Evolutionary conservation across 2,329 filamentous ascomycete species (phyloP).

Genomic region (Chrysosporium queenslandicum): DNA sequence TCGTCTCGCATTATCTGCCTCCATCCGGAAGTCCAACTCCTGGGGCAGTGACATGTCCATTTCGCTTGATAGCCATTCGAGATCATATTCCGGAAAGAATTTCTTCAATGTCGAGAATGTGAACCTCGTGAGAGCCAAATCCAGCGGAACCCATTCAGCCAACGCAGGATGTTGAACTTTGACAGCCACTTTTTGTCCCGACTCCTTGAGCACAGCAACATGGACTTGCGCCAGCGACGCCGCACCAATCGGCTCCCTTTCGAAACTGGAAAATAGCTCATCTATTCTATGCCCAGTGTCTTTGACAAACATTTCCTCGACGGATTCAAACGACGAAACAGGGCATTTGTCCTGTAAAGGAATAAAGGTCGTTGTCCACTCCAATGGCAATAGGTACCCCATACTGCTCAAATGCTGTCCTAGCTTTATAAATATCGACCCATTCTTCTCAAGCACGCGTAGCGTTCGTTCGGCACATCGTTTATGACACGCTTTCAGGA

Average conservation of each 20-base stretch:
- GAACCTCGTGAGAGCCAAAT: slow-evolving; percentile 74
- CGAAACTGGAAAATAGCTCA: slow-evolving; percentile 80
- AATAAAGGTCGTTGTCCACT: slow-evolving; percentile 94
- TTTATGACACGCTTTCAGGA: slow-evolving; percentile 76
- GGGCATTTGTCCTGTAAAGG: slow-evolving; percentile 93
- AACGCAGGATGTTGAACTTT: slow-evolving; percentile 91
- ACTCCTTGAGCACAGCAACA: slow-evolving; percentile 69
- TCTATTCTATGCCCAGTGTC: slow-evolving; percentile 72
- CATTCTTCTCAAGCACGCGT: slow-evolving; percentile 82
- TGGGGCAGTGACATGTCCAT: slow-evolving; percentile 85
- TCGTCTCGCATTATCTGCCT: slow-evolving; percentile 72
- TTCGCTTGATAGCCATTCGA: slow-evolving; percentile 89
- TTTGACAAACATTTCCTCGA: slow-evolving; percentile 71
- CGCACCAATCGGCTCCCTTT: slow-evolving; percentile 70
- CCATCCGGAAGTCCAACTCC: slow-evolving; percentile 79
- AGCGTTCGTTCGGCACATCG: slow-evolving; percentile 84
- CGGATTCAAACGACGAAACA: slow-evolving; percentile 76
- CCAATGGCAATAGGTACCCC: slow-evolving; percentile 81
- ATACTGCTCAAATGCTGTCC: slow-evolving; percentile 93
- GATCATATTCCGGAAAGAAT: slow-evolving; percentile 95
- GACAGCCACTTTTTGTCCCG: slow-evolving; percentile 79
- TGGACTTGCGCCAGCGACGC: slow-evolving; percentile 94
- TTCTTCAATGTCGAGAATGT: slow-evolving; percentile 82
- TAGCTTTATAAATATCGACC: slow-evolving; percentile 96
- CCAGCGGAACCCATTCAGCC: slow-evolving; percentile 80